These are phyloP conservation scores for Avena sativa DNA, from an alignment of 176 grass and related monocot species.

Conservation along the genomic window DNA sequence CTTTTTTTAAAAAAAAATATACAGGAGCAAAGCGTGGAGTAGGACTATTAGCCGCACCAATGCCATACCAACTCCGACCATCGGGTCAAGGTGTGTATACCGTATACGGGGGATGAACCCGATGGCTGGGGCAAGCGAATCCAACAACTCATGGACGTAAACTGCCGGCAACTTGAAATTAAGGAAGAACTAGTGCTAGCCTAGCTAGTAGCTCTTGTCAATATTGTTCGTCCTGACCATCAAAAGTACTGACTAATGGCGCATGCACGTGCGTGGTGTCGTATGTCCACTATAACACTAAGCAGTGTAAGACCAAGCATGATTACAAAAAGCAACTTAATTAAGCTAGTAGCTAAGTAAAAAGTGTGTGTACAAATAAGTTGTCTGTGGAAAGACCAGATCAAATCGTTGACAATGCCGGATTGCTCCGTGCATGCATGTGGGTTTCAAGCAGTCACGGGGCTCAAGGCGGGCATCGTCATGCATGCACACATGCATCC, in stretches of 20 bases:
- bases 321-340: background rate
- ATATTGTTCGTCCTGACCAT: background rate
- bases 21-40: too few species aligned
- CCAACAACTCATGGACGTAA: background rate
- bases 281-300: background rate
- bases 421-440: constrained; percentile 12
- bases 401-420: constrained; percentile 21
- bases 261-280: background rate
- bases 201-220: background rate
- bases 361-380: background rate
- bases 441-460: constrained; percentile 30
- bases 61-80: too few species aligned
- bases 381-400: background rate
- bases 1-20: too few species aligned
- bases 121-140: too few species aligned
- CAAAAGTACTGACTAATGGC: background rate
- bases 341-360: background rate
- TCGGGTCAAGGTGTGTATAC: too few species aligned
- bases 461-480: constrained; percentile 37
- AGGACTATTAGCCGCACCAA: too few species aligned
- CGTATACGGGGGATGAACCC: too few species aligned
- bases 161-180: background rate
- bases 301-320: background rate
- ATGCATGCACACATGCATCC: background rate
- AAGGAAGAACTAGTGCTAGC: background rate